Evolutionary conservation across 176 grass and related monocot species (phyloP), one percentile per base, ranked within the genome.

Genomic region (Alloteropsis semialata): DNA sequence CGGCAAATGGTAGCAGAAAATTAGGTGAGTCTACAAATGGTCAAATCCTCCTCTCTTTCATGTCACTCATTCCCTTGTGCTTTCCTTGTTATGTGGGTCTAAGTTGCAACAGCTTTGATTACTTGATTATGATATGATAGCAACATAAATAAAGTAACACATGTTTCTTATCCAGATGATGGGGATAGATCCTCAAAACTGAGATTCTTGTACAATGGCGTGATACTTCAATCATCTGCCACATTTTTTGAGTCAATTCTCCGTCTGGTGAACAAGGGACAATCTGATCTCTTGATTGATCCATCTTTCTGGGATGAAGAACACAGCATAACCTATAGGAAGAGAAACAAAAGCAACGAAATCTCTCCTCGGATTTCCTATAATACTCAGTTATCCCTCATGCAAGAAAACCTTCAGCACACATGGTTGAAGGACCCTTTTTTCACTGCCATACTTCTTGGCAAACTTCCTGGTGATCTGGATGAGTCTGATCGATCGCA

Each of bases 161-260:
- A 1, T 62, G n/a, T 22, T 48, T 33, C 39, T 69, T 88, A n/a
- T 56, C 27, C 64, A 84, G 56, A 80, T 57, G 76, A 80, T 1
- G 21, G 27, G n/a, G 54, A 68, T 32, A n/a, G 16, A 69, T 79
- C 76, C 38, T 75, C 83, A 65, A 74, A 54, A 65, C 76, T 94
- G 66, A 65, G 15, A 24, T 91, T 94, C 82, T 87, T 38, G 45
- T 94, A 89, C 77, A 81, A 81, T 45, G 83, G 85, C 21, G 84
- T 71, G 68, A 57, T 65, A 43, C 89, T 94, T 49, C 44, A 78
- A 36, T 50, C 56, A 25, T 91, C 89, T 57, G 0, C 62, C 66
- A 64, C 92, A 33, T 51, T 94, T 81, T 89, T 86, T 59, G 86
- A 94, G 64, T 88, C 92, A 57, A 61, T 94, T 56, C 63, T 94